These are phyloP conservation scores for Corymbia maculata DNA, from an alignment of 345 rosid genomes.

Conservation along the genomic window DNA sequence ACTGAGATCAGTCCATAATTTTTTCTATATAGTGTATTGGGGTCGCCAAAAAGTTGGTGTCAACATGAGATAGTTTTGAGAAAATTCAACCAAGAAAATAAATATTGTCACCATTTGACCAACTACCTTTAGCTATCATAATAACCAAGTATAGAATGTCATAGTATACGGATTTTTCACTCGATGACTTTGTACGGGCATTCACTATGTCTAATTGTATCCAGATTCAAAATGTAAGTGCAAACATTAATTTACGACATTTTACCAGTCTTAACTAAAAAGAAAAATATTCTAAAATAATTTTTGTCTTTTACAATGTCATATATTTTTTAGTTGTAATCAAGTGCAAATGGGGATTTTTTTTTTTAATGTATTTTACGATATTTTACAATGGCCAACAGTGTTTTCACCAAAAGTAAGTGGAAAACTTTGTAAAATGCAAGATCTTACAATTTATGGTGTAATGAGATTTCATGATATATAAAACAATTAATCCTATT, in stretches of 20 bases:
- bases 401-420: not conserved
- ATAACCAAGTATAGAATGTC: not conserved
- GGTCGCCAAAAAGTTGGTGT: not conserved
- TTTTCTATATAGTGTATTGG: not conserved
- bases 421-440: no score
- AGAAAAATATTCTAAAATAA: not conserved
- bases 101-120: no score
- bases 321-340: not conserved
- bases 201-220: not conserved
- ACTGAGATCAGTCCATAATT: accelerated
- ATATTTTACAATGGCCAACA: not conserved
- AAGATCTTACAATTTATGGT: no score
- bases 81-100: no score
- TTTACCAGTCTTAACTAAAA: not conserved
- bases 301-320: not conserved
- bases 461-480: not conserved
- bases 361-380: not conserved
- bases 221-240: not conserved
- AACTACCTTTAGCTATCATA: not conserved
- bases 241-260: not conserved
- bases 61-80: not conserved
- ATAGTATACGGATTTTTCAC: not conserved
- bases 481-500: not conserved
- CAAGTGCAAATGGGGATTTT: not conserved
- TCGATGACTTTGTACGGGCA: not conserved